These are phyloP conservation scores for Aspergillus nanangensis DNA, from an alignment of 495 filamentous ascomycete genomes.

Conservation along the genomic window DNA sequence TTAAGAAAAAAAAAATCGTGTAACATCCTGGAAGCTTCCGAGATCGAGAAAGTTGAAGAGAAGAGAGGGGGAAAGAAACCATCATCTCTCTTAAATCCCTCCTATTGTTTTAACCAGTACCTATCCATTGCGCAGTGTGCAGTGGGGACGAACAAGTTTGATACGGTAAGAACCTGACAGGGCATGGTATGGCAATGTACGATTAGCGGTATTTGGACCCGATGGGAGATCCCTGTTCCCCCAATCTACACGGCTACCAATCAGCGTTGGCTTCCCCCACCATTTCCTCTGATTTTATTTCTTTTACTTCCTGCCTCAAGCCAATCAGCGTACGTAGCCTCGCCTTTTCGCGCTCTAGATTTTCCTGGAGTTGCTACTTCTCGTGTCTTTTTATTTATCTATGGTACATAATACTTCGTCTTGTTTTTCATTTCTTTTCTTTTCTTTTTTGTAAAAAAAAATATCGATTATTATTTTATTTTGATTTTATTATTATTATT, in stretches of 20 bases:
- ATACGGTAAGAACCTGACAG: constrained; percentile 16
- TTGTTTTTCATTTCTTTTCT: not conserved
- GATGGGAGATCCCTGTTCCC: constrained; percentile 15
- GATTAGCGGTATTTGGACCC: constrained; percentile 13
- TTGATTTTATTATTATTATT: not conserved
- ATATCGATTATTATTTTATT: not conserved
- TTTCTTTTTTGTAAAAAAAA: constrained; percentile 1
- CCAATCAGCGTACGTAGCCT: constrained; percentile 10
- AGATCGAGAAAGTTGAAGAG: too few species aligned
- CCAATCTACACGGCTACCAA: constrained; percentile 14
- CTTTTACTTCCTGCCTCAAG: constrained; percentile 5
- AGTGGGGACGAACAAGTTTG: not conserved
- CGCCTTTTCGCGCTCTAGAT: constrained; percentile 8
- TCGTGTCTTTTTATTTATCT: constrained; percentile 8
- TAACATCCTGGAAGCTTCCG: too few species aligned
- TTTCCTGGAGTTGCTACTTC: not conserved
- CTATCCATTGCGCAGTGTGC: not conserved
- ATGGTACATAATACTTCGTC: not conserved
- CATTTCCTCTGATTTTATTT: constrained; percentile 11
- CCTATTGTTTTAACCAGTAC: not conserved
- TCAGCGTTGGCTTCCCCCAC: constrained; percentile 11
- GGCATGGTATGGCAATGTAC: constrained; percentile 12
- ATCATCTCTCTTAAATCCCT: too few species aligned
- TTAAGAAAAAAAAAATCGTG: too few species aligned
- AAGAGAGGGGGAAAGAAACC: too few species aligned